A percentile compares a stretch with the other conserved stretches of the same genome.
These are phyloP conservation scores for Helichrysum umbraculigerum DNA, from an alignment of 129 eudicot species.

Conservation along the genomic window DNA sequence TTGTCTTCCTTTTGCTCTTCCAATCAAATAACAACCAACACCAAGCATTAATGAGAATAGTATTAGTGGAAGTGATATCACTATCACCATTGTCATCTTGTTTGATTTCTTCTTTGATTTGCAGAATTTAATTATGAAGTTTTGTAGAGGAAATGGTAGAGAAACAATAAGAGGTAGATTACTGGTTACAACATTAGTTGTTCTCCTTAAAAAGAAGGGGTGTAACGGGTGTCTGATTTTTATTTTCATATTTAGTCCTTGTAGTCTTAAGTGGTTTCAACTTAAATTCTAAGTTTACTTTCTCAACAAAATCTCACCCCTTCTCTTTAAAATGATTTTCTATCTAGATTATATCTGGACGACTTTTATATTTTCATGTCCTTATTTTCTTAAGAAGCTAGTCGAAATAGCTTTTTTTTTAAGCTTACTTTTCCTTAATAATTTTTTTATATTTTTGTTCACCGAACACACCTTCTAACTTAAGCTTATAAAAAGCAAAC, in stretches of 20 bases:
- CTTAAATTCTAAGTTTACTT: not conserved
- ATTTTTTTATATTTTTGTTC: too few relatives aligned
- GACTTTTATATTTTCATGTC: too few relatives aligned
- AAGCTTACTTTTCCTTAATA: too few relatives aligned
- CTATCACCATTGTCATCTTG: constrained; percentile 64
- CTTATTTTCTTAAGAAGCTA: too few relatives aligned
- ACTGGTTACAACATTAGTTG: not conserved
- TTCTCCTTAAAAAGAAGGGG: not conserved
- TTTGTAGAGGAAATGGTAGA: not conserved
- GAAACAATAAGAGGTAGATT: not conserved
- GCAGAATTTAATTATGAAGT: not conserved
- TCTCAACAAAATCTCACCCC: not conserved
- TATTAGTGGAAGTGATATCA: constrained; percentile 61
- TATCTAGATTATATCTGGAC: too few relatives aligned
- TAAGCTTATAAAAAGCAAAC: too few relatives aligned
- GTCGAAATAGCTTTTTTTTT: too few relatives aligned
- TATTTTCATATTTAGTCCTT: not conserved
- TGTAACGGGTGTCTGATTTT: not conserved
- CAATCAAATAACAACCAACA: constrained; percentile 61
- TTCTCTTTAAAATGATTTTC: too few relatives aligned
- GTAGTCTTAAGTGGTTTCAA: not conserved
- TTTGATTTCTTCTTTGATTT: not conserved
- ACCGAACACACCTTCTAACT: too few relatives aligned
- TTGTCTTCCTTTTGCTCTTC: constrained; percentile 61
- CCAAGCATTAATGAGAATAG: constrained; percentile 54